These are phyloP conservation scores for Marasmius sp. DNA, from an alignment of 1,284 basidiomycete genomes.

Conservation along the genomic window DNA sequence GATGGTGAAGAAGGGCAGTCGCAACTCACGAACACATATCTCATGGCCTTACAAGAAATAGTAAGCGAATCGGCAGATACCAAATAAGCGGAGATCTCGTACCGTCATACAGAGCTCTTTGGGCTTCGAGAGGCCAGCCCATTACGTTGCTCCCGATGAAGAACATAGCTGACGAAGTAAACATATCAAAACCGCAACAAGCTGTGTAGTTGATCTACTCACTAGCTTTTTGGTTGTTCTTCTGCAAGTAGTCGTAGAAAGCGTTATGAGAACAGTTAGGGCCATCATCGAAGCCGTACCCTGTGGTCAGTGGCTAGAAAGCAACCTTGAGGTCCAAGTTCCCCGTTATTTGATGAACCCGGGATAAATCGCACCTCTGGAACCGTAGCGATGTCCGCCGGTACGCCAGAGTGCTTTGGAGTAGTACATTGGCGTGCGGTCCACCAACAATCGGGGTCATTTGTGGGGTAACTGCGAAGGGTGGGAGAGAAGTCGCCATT, in stretches of 20 bases:
- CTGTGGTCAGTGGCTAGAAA: constrained; percentile 56
- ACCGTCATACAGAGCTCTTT: constrained; percentile 60
- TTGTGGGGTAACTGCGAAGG: constrained; percentile 23
- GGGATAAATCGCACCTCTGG: constrained; percentile 46
- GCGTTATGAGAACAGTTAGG: constrained; percentile 71
- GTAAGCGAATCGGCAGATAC: not conserved
- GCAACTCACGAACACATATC: constrained; percentile 51
- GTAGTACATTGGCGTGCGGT: constrained; percentile 58
- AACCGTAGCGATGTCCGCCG: constrained; percentile 57
- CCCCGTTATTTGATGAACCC: not conserved
- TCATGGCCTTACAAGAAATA: constrained; percentile 48
- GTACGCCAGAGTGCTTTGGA: constrained; percentile 42
- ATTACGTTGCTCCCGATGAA: constrained; percentile 80
- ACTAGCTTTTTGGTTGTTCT: constrained; percentile 72
- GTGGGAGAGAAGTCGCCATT: not conserved
- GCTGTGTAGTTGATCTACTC: constrained; percentile 18
- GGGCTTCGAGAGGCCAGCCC: constrained; percentile 70
- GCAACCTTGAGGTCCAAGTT: not conserved
- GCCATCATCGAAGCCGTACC: constrained; percentile 66
- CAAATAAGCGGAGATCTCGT: constrained; percentile 1
- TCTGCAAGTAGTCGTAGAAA: constrained; percentile 62
- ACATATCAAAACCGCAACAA: not conserved
- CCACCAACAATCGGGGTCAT: constrained; percentile 55
- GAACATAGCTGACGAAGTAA: constrained; percentile 53
- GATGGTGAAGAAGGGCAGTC: not conserved